Evolutionary conservation across 768 basidiomycete genomes (phyloP), one percentile per base, ranked within the genome.

Genomic region (Amanita exitialis): DNA sequence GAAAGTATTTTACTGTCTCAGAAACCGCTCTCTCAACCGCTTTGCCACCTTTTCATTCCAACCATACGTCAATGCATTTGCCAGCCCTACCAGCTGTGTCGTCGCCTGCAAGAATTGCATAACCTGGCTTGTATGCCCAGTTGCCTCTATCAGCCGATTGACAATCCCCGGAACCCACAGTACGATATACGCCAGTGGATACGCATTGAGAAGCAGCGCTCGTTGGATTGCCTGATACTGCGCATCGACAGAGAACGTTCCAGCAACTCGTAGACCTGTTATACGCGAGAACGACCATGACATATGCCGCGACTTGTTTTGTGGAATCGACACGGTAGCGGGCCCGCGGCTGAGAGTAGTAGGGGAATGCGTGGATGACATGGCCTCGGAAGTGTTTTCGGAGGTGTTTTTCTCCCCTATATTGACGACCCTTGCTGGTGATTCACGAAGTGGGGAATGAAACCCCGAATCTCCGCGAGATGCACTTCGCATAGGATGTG

Each of bases 181-280:
- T 10, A 57, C 25, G 35, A 57, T 57, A 38, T 57, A 57, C 20
- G 49, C 49, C 35, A 57, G 35, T 10, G 54, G 56, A 36, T 57
- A 57, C 9, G 56, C 56, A 27, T 53, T 57, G 6, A 57, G 51
- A 16, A 55, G 46, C 23, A 55, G 39, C 15, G 55, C 43, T 15
- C 47, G 32, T 41, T 48, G 45, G 3, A 48, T 37, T 3, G 34
- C 36, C 23, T 48, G 47, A 16, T 48, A 38, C 39, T 48, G 34
- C 3, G 25, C 20, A 36, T 38, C 25, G 6, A n/a, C 15, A 13
- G 47, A 36, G 23, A 36, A 27, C 9, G 47, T 4, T 21, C 36
- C 16, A 15, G 32, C n/a, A n/a, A n/a, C n/a, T 21, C 47, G 20
- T 27, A 48, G 36, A 4, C 36, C 36, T 4, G 47, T 25, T 48